Evolutionary conservation across 1,284 basidiomycete species (phyloP).

Genomic region (Sphaerobolus stellatus): DNA sequence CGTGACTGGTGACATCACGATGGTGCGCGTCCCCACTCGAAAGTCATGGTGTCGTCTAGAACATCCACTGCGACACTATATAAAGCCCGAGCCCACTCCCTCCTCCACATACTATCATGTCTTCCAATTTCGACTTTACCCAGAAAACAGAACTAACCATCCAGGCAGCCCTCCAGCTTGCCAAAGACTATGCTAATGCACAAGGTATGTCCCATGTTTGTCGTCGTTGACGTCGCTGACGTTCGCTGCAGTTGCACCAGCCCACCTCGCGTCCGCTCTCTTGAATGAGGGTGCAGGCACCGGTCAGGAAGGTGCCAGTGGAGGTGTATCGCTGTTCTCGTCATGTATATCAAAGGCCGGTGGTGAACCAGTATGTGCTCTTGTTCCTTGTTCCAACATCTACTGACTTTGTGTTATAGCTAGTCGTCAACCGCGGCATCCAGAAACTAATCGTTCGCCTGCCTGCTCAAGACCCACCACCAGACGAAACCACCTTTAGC

Average conservation of each 20-base stretch:
- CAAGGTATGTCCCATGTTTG: constrained; percentile 50
- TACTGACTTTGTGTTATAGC: constrained; percentile 35
- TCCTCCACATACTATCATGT: constrained; percentile 38
- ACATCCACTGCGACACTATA: neutral
- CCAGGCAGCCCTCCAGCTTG: constrained; percentile 69
- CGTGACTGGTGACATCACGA: neutral
- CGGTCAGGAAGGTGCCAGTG: constrained; percentile 24
- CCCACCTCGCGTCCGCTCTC: constrained; percentile 74
- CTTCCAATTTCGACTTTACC: constrained; percentile 71
- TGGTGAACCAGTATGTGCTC: constrained; percentile 64
- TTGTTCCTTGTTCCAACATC: constrained; percentile 9
- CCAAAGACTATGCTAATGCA: constrained; percentile 79
- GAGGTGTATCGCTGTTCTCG: constrained; percentile 58
- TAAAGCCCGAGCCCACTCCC: neutral
- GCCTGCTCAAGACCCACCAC: constrained; percentile 82
- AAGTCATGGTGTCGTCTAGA: neutral
- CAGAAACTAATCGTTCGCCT: constrained; percentile 74
- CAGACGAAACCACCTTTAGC: constrained; percentile 74
- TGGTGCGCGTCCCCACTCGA: neutral
- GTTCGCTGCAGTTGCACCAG: constrained; percentile 57
- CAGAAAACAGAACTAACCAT: constrained; percentile 73
- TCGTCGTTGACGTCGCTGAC: constrained; percentile 8
- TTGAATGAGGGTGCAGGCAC: constrained; percentile 57
- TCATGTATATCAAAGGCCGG: constrained; percentile 78
- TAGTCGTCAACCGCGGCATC: constrained; percentile 56